These are phyloP conservation scores for Chamaecrista fasciculata DNA, from an alignment of 306 rosid species.

Conservation along the genomic window DNA sequence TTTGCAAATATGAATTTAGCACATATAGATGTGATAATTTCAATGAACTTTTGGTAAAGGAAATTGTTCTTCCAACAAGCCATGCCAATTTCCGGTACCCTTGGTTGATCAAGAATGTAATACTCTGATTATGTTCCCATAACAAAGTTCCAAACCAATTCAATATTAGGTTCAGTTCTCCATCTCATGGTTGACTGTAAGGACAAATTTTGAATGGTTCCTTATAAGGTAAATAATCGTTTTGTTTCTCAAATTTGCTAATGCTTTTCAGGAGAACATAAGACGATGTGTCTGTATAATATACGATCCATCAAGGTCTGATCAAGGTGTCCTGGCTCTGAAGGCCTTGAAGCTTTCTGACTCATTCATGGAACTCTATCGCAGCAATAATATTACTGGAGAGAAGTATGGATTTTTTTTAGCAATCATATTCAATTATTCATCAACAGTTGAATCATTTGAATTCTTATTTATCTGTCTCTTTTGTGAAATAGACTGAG, in stretches of 20 bases:
- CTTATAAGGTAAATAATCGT: constrained; percentile 14
- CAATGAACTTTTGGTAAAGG: not conserved
- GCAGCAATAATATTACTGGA: constrained; percentile 84
- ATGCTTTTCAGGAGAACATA: constrained; percentile 74
- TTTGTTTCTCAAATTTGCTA: not conserved
- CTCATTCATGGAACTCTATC: constrained; percentile 91
- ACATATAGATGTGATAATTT: too few species aligned
- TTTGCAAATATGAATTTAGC: too few species aligned
- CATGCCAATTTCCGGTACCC: not conserved
- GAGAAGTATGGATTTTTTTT: constrained; percentile 67
- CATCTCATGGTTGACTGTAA: not conserved
- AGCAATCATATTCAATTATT: not conserved
- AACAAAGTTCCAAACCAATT: constrained; percentile 1
- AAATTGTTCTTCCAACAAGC: not conserved
- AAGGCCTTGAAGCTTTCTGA: constrained; percentile 95
- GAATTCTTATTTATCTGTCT: constrained; percentile 29
- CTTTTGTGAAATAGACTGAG: constrained; percentile 63
- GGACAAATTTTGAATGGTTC: not conserved
- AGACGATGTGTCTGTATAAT: constrained; percentile 93
- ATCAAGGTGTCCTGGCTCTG: constrained; percentile 88
- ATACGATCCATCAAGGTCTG: constrained; percentile 90
- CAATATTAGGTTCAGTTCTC: not conserved
- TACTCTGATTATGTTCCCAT: not conserved
- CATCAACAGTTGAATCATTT: not conserved
- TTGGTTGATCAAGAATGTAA: constrained; percentile 14